These are phyloP conservation scores for Chaetothyriales sp. DNA, from an alignment of 2,329 filamentous ascomycete species.

Conservation along the genomic window DNA sequence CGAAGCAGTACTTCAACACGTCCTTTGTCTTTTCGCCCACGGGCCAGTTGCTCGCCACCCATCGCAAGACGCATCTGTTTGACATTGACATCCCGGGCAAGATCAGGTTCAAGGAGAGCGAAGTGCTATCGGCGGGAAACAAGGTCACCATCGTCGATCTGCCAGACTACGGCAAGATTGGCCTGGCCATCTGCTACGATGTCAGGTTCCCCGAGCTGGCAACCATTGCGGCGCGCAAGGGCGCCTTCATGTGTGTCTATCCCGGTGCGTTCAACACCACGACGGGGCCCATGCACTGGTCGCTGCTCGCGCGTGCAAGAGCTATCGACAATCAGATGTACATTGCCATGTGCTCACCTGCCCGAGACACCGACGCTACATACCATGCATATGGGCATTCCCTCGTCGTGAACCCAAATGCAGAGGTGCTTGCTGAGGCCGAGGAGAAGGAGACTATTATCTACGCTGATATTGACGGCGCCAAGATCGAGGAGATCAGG, in stretches of 20 bases:
- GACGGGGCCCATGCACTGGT: constrained; percentile 86
- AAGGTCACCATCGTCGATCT: constrained; percentile 73
- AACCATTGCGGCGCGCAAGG: constrained; percentile 69
- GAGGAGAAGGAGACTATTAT: constrained; percentile 65
- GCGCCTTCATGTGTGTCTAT: constrained; percentile 78
- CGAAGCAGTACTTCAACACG: constrained; percentile 78
- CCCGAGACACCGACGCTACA: constrained; percentile 56
- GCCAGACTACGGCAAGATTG: constrained; percentile 75
- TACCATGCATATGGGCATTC: constrained; percentile 93
- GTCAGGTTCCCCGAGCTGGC: constrained; percentile 91
- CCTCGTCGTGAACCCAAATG: constrained; percentile 75
- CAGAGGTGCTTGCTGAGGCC: constrained; percentile 61
- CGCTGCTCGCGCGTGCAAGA: constrained; percentile 61
- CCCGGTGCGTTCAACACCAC: constrained; percentile 96
- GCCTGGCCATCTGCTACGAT: constrained; percentile 91
- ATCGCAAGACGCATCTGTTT: constrained; percentile 91
- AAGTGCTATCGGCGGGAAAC: constrained; percentile 73
- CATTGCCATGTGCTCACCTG: constrained; percentile 82
- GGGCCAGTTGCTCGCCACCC: constrained; percentile 67
- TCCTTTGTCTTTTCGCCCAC: constrained; percentile 64
- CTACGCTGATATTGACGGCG: constrained; percentile 53
- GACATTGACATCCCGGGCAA: constrained; percentile 95
- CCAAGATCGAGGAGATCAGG: constrained; percentile 57
- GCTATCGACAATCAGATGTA: constrained; percentile 92
- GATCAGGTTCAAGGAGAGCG: constrained; percentile 80